A percentile compares a stretch with the other conserved stretches of the same genome.
Conservation (phyloP, 768 basidiomycete genomes). For the Collybiopsis luxurians region DNA sequence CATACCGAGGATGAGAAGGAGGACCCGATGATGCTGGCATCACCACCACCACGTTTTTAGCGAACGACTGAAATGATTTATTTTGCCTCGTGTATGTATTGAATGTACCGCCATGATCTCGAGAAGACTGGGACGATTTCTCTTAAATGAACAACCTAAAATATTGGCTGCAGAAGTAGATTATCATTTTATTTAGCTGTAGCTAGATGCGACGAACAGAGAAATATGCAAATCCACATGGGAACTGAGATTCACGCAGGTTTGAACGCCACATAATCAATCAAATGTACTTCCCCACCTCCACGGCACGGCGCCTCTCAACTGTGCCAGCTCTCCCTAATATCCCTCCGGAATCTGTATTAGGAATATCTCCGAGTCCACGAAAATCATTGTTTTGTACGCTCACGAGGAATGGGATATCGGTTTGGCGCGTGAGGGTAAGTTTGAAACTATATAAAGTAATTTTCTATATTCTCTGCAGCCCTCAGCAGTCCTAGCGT, state of each 20-base stretch:
- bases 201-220: too few relatives aligned
- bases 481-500: conserved; percentile 72
- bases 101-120: not conserved
- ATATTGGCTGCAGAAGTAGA: too few relatives aligned
- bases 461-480: too few relatives aligned
- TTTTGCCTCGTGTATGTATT: not conserved
- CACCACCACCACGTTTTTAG: not conserved
- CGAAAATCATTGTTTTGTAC: conserved; percentile 78
- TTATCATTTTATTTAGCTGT: too few relatives aligned
- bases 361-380: conserved; percentile 62
- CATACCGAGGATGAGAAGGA: too few relatives aligned
- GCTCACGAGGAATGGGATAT: conserved; percentile 66
- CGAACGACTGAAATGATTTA: not conserved
- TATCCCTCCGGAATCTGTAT: conserved; percentile 51
- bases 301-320: conserved; percentile 71
- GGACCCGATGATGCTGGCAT: conserved; percentile 43
- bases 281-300: conserved; percentile 83
- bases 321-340: conserved; percentile 69
- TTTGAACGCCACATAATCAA: not conserved
- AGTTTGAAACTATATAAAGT: conserved; percentile 33
- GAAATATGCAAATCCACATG: too few relatives aligned
- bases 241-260: too few relatives aligned
- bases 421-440: conserved; percentile 83
- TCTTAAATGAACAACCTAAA: too few relatives aligned
- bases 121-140: too few relatives aligned